A percentile compares a stretch with the other conserved stretches of the same genome.
Conservation (phyloP, 2,329 filamentous ascomycete genomes). For the Penicillium vulpinum region DNA sequence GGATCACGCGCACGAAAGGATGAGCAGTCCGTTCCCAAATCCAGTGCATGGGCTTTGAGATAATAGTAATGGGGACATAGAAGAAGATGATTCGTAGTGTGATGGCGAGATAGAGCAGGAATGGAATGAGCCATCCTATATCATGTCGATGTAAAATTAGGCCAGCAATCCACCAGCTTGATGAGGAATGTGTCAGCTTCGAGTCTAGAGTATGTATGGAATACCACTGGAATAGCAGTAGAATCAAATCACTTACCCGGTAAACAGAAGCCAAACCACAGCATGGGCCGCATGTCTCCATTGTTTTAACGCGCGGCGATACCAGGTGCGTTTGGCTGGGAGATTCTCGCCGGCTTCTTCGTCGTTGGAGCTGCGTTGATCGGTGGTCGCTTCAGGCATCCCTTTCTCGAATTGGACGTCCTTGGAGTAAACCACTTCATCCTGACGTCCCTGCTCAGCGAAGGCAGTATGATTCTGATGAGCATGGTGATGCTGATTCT, state of each 20-base stretch:
- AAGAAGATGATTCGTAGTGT: constrained; percentile 72
- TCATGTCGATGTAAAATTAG: constrained; percentile 71
- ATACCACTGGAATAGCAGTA: not conserved
- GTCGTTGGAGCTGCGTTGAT: constrained; percentile 39
- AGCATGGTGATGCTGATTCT: constrained; percentile 42
- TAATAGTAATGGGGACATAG: constrained; percentile 66
- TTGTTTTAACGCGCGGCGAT: constrained; percentile 30
- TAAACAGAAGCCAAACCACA: constrained; percentile 52
- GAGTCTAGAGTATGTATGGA: constrained; percentile 3
- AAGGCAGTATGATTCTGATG: constrained; percentile 42
- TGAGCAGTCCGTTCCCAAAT: constrained; percentile 67
- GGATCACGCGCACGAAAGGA: constrained; percentile 61
- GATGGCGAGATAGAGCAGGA: constrained; percentile 75
- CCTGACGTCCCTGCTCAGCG: constrained; percentile 38
- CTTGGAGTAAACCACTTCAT: constrained; percentile 53
- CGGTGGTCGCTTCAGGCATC: constrained; percentile 38
- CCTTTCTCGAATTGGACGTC: constrained; percentile 45
- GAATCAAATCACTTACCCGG: constrained; percentile 48
- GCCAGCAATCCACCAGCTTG: constrained; percentile 73
- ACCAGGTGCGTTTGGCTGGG: constrained; percentile 31
- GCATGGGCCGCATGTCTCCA: constrained; percentile 46
- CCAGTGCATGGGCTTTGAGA: constrained; percentile 66
- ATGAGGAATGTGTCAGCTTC: constrained; percentile 17
- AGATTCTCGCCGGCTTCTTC: constrained; percentile 42
- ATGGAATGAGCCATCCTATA: constrained; percentile 79